phyloP scores from a whole-genome alignment of 306 rosid genomes.

The Dryas drummondii region DNA sequence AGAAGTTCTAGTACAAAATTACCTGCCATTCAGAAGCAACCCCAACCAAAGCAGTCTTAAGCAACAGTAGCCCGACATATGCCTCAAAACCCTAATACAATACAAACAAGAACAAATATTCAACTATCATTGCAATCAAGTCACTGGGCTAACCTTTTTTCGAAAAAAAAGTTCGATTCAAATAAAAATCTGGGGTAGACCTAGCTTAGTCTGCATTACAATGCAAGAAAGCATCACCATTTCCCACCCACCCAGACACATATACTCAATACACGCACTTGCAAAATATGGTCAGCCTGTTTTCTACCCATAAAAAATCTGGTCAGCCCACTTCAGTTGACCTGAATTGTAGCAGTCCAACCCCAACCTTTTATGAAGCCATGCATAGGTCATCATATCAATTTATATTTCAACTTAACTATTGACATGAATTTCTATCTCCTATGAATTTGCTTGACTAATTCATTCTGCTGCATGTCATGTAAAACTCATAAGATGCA shows the following conservation, averaged over 20 bases:
- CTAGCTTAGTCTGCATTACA: neutral
- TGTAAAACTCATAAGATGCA: conserved; percentile 5
- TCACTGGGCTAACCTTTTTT: neutral
- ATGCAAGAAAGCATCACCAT: neutral
- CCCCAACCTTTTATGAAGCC: neutral
- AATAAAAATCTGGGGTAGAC: neutral
- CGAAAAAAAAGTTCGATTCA: neutral
- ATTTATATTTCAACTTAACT: neutral
- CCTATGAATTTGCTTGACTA: neutral
- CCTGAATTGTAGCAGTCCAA: neutral
- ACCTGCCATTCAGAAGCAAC: conserved; percentile 96
- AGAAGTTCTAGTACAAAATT: conserved; percentile 22
- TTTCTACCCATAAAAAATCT: neutral
- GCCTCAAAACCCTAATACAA: conserved; percentile 85
- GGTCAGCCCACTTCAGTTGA: conserved; percentile 2
- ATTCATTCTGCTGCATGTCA: conserved; percentile 14
- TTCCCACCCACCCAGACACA: conserved; percentile 3
- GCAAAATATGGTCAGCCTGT: neutral
- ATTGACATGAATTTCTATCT: neutral
- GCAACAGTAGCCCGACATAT: conserved; percentile 77
- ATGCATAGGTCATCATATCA: neutral
- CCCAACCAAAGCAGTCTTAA: conserved; percentile 65
- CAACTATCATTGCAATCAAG: conserved; percentile 16
- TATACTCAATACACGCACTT: neutral
- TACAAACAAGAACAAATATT: conserved; percentile 18